Evolutionary conservation across 768 basidiomycete species (phyloP).

Genomic region (Collybiopsis confluens): DNA sequence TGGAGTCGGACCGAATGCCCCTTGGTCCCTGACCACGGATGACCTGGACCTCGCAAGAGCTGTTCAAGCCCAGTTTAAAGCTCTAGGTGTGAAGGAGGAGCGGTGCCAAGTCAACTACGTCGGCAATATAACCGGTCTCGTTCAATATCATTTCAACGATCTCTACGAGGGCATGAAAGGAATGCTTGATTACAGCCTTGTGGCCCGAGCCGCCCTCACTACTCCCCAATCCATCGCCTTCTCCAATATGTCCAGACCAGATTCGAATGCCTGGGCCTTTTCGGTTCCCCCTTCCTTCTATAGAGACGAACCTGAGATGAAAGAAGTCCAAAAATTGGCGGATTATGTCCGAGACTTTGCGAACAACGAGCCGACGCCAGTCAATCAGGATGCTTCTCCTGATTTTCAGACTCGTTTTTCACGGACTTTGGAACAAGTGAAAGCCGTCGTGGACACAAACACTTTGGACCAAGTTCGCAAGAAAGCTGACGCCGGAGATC

Average conservation of each 20-base stretch:
- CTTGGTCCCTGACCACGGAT: constrained; percentile 24
- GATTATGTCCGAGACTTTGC: neutral
- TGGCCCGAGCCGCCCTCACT: neutral
- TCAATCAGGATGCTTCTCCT: neutral
- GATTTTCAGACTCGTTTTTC: neutral
- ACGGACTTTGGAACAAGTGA: neutral
- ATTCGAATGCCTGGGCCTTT: neutral
- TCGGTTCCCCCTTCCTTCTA: neutral
- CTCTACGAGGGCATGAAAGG: neutral
- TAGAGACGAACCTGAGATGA: neutral
- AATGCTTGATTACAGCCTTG: neutral
- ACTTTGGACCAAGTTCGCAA: constrained; percentile 4
- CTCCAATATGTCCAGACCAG: neutral
- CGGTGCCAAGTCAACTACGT: constrained; percentile 22
- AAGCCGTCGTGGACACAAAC: constrained; percentile 1
- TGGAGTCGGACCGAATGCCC: constrained; percentile 9
- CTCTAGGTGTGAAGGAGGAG: constrained; percentile 19
- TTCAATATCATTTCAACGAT: neutral
- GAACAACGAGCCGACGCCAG: neutral
- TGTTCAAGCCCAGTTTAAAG: constrained; percentile 23
- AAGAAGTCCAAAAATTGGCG: neutral
- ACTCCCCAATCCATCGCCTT: constrained; percentile 4
- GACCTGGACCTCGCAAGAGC: constrained; percentile 20
- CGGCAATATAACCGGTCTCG: neutral
- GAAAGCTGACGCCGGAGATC: constrained; percentile 10